phyloP scores from a whole-genome alignment of 2,329 filamentous ascomycete species.

The Bipolaris bicolor region DNA sequence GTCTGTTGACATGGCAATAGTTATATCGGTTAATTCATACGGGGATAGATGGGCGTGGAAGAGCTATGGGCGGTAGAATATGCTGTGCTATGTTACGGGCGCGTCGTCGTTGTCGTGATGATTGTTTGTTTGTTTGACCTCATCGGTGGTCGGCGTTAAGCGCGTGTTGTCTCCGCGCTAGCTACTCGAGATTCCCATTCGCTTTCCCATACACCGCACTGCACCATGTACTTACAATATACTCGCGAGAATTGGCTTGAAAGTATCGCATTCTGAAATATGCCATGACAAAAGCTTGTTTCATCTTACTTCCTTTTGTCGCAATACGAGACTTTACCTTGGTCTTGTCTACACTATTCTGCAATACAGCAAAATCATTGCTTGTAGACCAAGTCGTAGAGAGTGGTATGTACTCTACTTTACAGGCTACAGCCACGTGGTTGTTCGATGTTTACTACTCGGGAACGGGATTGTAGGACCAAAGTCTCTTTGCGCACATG shows the following conservation, averaged over 20 bases:
- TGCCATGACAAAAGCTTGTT: background rate
- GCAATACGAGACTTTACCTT: background rate
- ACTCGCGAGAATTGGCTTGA: background rate
- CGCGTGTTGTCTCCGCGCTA: conserved; percentile 7
- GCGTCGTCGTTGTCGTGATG: conserved; percentile 4
- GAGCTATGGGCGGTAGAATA: background rate
- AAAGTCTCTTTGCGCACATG: no score
- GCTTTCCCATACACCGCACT: background rate
- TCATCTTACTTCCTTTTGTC: background rate
- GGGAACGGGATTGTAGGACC: background rate
- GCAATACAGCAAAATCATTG: background rate
- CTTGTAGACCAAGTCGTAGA: background rate
- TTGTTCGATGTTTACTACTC: background rate
- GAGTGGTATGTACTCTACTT: no score
- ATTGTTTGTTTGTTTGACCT: conserved; percentile 27
- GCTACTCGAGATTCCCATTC: background rate
- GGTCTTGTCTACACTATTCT: background rate
- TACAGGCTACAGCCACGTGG: background rate
- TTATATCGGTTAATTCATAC: conserved; percentile 28
- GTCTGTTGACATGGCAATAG: conserved; percentile 38
- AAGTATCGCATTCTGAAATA: background rate
- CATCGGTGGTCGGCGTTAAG: conserved; percentile 28
- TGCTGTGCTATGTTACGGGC: conserved; percentile 15
- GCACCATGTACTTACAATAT: background rate
- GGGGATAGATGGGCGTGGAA: conserved; percentile 1